Conservation (phyloP, 257 asterid genomes). For the Capsicum baccatum region DNA sequence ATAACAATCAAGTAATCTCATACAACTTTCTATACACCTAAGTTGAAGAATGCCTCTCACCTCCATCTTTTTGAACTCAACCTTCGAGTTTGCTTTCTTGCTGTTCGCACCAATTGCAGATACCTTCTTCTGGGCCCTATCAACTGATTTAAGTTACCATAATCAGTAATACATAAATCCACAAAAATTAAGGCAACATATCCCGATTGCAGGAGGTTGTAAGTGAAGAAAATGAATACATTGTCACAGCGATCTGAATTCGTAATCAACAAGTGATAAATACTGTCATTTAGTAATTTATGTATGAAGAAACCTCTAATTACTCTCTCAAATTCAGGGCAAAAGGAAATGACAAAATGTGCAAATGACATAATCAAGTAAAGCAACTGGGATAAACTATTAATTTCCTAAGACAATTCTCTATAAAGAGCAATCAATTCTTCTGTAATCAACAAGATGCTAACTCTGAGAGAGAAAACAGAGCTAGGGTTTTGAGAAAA, state of each 20-base stretch:
- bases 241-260: background rate
- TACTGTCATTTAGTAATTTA: background rate
- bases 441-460: background rate
- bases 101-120: constrained; percentile 75
- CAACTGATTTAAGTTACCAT: constrained; percentile 30
- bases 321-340: background rate
- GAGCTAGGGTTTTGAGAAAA: no score
- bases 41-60: constrained; percentile 42
- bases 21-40: background rate
- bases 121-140: constrained; percentile 79
- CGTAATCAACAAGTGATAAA: background rate
- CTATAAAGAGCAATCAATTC: background rate
- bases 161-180: background rate
- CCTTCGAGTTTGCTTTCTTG: constrained; percentile 84
- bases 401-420: background rate
- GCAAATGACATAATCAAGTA: background rate
- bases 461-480: background rate
- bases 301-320: background rate
- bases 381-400: background rate
- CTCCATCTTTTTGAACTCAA: constrained; percentile 88
- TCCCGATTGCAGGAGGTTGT: background rate
- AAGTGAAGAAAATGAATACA: background rate
- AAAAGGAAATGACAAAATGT: background rate
- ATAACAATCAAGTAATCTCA: background rate
- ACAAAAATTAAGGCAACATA: background rate